Conservation (phyloP, 1,139 yeast species). For the Yamadazyma diddensiae region DNA sequence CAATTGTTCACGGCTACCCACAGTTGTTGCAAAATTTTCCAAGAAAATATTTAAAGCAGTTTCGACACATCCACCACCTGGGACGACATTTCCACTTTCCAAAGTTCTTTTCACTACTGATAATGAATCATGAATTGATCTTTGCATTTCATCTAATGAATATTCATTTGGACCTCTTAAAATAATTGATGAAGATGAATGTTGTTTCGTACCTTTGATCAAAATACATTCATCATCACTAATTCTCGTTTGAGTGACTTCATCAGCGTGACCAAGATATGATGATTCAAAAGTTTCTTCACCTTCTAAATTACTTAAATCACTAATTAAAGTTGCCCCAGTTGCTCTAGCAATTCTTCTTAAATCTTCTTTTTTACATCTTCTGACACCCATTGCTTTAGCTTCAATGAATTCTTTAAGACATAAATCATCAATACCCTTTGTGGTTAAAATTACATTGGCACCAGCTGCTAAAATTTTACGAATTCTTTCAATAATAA, state of each 20-base stretch:
- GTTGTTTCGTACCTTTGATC: slow-evolving; percentile 90
- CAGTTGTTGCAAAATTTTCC: slow-evolving; percentile 96
- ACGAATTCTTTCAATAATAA: slow-evolving; percentile 81
- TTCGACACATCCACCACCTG: slow-evolving; percentile 99
- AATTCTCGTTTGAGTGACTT: slow-evolving; percentile 85
- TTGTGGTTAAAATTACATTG: slow-evolving; percentile 92
- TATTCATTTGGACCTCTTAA: slow-evolving; percentile 96
- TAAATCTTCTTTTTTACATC: slow-evolving; percentile 95
- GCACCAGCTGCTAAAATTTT: slow-evolving; percentile 93
- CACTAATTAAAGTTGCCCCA: slow-evolving; percentile 87
- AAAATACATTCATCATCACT: slow-evolving; percentile 97
- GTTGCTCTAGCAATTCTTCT: slow-evolving; percentile 97
- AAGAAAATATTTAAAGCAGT: slow-evolving; percentile 91
- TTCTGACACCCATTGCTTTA: slow-evolving; percentile 95
- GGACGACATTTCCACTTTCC: slow-evolving; percentile 92
- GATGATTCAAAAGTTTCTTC: slow-evolving; percentile 93
- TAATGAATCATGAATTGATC: slow-evolving; percentile 91
- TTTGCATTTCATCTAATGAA: slow-evolving; percentile 96
- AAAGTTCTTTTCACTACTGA: slow-evolving; percentile 94
- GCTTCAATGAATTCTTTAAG: slow-evolving; percentile 94
- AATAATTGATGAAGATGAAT: slow-evolving; percentile 87
- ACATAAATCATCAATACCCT: slow-evolving; percentile 97
- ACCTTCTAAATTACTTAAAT: slow-evolving; percentile 93
- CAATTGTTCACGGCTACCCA: slow-evolving; percentile 95
- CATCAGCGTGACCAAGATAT: slow-evolving; percentile 87